phyloP scores from a whole-genome alignment of 768 basidiomycete species.

The Russula ochroleuca region DNA sequence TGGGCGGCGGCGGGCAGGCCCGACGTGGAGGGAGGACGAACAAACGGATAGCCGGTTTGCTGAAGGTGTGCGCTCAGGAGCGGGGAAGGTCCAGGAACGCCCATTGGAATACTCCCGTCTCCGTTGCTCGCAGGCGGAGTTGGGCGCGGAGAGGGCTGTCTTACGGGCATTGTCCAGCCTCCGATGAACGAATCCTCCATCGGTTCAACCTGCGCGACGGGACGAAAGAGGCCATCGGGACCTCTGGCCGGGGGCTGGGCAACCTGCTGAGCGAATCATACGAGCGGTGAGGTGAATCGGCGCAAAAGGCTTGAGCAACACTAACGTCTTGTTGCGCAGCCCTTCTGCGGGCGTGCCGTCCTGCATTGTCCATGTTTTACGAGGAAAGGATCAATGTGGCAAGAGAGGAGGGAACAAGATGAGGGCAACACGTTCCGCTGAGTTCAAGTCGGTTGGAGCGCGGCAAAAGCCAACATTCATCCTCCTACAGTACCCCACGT shows the following conservation, averaged over 20 bases:
- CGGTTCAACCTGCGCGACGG: slow-evolving; percentile 56
- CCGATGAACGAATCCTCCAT: slow-evolving; percentile 61
- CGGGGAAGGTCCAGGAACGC: background rate
- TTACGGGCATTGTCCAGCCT: slow-evolving; percentile 42
- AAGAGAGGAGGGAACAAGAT: background rate
- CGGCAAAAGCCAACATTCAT: background rate
- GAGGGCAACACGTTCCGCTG: background rate
- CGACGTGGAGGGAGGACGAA: background rate
- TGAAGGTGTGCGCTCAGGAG: slow-evolving; percentile 8
- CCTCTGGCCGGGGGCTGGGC: slow-evolving; percentile 37
- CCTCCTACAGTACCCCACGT: no score
- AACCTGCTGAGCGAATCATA: slow-evolving; percentile 26
- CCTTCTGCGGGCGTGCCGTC: slow-evolving; percentile 67
- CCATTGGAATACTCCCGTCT: background rate
- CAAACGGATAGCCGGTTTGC: slow-evolving; percentile 19
- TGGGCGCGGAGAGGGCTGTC: slow-evolving; percentile 40
- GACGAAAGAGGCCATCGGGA: slow-evolving; percentile 48
- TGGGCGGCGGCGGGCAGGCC: background rate
- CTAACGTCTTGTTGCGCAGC: slow-evolving; percentile 48
- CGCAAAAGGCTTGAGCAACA: background rate
- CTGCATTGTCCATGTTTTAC: slow-evolving; percentile 62
- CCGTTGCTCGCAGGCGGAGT: slow-evolving; percentile 46
- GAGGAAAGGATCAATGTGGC: background rate
- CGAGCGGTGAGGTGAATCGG: background rate
- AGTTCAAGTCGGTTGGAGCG: background rate